These are phyloP conservation scores for Leccinum solheimii DNA, from an alignment of 1,284 basidiomycete species.

Conservation along the genomic window DNA sequence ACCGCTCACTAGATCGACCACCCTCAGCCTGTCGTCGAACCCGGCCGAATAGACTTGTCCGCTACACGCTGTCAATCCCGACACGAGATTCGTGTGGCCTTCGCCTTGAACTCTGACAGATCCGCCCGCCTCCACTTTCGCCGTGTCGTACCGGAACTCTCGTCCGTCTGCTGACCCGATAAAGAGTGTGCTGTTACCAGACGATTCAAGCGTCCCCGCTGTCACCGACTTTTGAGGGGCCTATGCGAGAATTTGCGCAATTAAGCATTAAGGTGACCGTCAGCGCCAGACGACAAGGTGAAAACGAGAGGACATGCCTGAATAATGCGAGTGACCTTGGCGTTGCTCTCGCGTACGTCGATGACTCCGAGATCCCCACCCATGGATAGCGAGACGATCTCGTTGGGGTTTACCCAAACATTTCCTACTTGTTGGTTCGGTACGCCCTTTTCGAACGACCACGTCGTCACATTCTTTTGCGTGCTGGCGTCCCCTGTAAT, in stretches of 20 bases:
- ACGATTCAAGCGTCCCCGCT: constrained; percentile 49
- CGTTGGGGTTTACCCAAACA: constrained; percentile 67
- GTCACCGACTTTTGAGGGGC: constrained; percentile 83
- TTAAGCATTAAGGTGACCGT: background rate
- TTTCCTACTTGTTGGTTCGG: constrained; percentile 87
- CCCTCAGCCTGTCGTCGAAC: constrained; percentile 79
- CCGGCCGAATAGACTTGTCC: constrained; percentile 70
- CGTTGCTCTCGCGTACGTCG: constrained; percentile 64
- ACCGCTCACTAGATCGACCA: constrained; percentile 50
- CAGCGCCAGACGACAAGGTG: background rate
- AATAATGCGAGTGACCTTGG: constrained; percentile 62
- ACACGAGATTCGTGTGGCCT: constrained; percentile 73
- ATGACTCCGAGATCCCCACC: constrained; percentile 84
- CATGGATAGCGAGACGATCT: constrained; percentile 84
- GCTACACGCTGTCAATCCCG: constrained; percentile 55
- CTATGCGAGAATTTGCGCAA: constrained; percentile 36
- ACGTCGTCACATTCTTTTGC: constrained; percentile 64
- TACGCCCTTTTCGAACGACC: constrained; percentile 70
- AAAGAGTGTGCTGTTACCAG: constrained; percentile 62
- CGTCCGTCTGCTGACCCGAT: constrained; percentile 85
- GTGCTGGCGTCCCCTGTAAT: constrained; percentile 76
- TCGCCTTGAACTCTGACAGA: constrained; percentile 56
- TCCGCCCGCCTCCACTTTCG: constrained; percentile 22
- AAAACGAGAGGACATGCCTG: constrained; percentile 43
- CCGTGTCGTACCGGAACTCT: constrained; percentile 61